Evolutionary conservation across 306 rosid genomes (phyloP).

Genomic region (Glycine soja): DNA sequence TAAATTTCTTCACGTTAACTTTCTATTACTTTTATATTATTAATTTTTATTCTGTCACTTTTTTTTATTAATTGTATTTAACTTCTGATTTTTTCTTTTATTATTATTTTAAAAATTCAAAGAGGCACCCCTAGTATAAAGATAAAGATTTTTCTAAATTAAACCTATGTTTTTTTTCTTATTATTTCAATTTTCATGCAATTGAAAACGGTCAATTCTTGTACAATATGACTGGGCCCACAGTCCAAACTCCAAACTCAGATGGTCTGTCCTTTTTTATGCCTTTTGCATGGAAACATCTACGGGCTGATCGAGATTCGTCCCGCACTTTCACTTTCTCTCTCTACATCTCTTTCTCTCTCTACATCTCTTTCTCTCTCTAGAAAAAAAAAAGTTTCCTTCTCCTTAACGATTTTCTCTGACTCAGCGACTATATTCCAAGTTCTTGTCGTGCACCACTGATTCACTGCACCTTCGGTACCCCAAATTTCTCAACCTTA

Average conservation of each 20-base stretch:
- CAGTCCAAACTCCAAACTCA: slow-evolving; percentile 1
- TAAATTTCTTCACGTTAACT: too few relatives aligned
- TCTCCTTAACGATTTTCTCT: slow-evolving; percentile 41
- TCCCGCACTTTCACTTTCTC: slow-evolving; percentile 13
- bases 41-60: too few relatives aligned
- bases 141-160: too few relatives aligned
- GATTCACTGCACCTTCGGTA: slow-evolving; percentile 49
- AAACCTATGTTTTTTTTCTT: too few relatives aligned
- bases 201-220: neutral
- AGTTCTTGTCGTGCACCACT: slow-evolving; percentile 35
- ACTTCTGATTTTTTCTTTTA: too few relatives aligned
- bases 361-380: slow-evolving; percentile 1
- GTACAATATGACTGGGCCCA: slow-evolving; percentile 38
- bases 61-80: too few relatives aligned
- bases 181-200: neutral
- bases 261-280: slow-evolving; percentile 18
- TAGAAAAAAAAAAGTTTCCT: neutral
- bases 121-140: too few relatives aligned
- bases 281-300: slow-evolving; percentile 52
- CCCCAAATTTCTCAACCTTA: slow-evolving; percentile 37
- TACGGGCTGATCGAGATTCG: slow-evolving; percentile 52
- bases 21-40: too few relatives aligned
- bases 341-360: slow-evolving; percentile 30
- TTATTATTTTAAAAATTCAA: too few relatives aligned
- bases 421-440: slow-evolving; percentile 39